These are phyloP conservation scores for Boeremia exigua DNA, from an alignment of 2,329 filamentous ascomycete genomes.

Conservation along the genomic window DNA sequence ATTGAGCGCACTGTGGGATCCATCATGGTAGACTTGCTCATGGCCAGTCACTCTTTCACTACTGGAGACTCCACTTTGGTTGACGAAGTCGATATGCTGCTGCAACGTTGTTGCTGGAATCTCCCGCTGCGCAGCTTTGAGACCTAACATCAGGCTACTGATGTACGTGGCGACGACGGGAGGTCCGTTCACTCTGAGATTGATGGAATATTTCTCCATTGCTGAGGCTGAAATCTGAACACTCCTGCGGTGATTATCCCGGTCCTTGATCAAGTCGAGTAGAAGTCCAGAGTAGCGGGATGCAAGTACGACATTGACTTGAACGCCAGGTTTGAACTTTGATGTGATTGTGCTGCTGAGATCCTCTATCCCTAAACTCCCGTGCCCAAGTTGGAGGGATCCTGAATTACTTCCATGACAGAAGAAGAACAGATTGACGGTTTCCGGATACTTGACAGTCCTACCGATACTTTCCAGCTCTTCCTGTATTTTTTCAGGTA, in stretches of 20 bases:
- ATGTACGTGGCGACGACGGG: not conserved
- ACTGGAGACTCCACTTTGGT: not conserved
- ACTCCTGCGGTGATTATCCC: not conserved
- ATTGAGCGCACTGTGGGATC: too few species aligned
- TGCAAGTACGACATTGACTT: not conserved
- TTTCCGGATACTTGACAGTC: not conserved
- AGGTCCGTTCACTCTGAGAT: too few species aligned
- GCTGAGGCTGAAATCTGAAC: not conserved
- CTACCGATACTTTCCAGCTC: not conserved
- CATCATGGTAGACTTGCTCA: too few species aligned
- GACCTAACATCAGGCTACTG: not conserved
- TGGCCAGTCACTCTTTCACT: not conserved
- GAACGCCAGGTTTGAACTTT: not conserved
- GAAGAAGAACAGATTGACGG: not conserved
- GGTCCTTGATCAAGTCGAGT: not conserved
- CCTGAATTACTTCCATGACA: not conserved
- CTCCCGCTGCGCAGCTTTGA: not conserved
- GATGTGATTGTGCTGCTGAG: not conserved
- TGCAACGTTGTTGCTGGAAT: not conserved
- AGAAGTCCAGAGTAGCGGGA: not conserved
- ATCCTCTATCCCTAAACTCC: not conserved
- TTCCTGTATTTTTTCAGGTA: not conserved
- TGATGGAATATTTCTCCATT: too few species aligned
- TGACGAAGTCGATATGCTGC: not conserved
- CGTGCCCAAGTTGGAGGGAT: not conserved